Base-by-base conservation (phyloP, 768 basidiomycete genomes). In the Suillus placidus region DNA sequence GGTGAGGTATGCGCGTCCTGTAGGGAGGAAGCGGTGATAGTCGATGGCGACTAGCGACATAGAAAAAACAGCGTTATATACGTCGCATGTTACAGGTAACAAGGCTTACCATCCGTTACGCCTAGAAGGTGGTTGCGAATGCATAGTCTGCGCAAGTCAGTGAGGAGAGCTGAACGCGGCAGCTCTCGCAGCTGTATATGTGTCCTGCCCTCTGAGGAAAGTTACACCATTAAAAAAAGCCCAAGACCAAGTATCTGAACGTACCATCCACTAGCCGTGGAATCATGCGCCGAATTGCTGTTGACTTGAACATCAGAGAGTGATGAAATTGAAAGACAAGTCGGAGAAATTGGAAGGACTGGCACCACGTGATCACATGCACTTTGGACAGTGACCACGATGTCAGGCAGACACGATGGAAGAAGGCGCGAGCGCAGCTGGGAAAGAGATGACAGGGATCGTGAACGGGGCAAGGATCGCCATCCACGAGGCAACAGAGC, bases 401-500 rank as follows among this genome's bases (percentile, higher is more conserved):
- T 90, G 88, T 85, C 88, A 68, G 87, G 85, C 63, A 85, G 85
- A 68, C 64, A 77, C 52, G 86, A 87, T 67, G 75, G 83, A 69
- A 81, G 86, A 72, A 78, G 84, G 73, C 84, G 86, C 66, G 88
- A 90, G 71, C 77, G 87, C 69, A 88, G 88, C 71, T 86, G 88
- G 85, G 88, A 90, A 66, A 82, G 78, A 38, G 79, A 78, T 70
- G 76, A 77, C 55, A 71, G 78, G 32, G 72, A 82, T 64, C 83
- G 85, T 34, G 85, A 86, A 65, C 79, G 81, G 57, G 76, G 82
- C 62, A 78, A 79, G 42, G 82, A 84, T 66, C 79, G 84, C 30
- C 76, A 84, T 61, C 72, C 83, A 34, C 77, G 82, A 65, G 68
- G 79, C 49, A 68, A 80, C 58, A 70, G 75, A 51, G 43, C 67